phyloP scores from a whole-genome alignment of 179 eudicot species.

The Actinidia chinensis region DNA sequence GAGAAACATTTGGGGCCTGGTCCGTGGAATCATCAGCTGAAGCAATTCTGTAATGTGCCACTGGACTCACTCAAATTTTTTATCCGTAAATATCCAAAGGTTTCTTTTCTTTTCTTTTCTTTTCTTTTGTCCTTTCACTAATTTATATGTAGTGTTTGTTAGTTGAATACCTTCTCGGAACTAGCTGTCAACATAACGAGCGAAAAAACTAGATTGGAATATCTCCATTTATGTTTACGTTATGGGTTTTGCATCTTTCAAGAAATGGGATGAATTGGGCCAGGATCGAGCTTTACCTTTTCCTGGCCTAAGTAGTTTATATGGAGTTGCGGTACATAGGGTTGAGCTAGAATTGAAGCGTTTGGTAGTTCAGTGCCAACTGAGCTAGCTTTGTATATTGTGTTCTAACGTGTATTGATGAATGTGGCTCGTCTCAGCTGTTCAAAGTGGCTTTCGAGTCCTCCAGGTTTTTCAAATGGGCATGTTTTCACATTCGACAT shows the following conservation, averaged over 20 bases:
- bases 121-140: background rate
- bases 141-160: background rate
- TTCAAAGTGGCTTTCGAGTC: background rate
- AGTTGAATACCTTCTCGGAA: background rate
- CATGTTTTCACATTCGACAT: background rate
- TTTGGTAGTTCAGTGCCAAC: background rate
- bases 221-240: background rate
- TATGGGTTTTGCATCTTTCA: background rate
- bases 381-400: background rate
- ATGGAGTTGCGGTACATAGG: background rate
- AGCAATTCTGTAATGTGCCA: conserved; percentile 64
- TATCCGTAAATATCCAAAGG: conserved; percentile 75
- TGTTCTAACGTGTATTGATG: background rate
- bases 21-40: conserved; percentile 75
- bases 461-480: background rate
- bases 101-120: conserved; percentile 18
- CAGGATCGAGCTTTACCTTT: background rate
- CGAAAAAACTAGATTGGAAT: background rate
- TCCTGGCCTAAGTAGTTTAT: background rate
- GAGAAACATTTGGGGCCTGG: conserved; percentile 78
- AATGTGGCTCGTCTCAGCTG: background rate
- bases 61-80: conserved; percentile 67
- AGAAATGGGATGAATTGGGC: background rate
- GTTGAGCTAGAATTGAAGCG: background rate
- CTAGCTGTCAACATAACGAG: background rate